Evolutionary conservation across 2,329 filamentous ascomycete genomes (phyloP), one percentile per base, ranked within the genome.

Genomic region (Hypoxylon sp.): DNA sequence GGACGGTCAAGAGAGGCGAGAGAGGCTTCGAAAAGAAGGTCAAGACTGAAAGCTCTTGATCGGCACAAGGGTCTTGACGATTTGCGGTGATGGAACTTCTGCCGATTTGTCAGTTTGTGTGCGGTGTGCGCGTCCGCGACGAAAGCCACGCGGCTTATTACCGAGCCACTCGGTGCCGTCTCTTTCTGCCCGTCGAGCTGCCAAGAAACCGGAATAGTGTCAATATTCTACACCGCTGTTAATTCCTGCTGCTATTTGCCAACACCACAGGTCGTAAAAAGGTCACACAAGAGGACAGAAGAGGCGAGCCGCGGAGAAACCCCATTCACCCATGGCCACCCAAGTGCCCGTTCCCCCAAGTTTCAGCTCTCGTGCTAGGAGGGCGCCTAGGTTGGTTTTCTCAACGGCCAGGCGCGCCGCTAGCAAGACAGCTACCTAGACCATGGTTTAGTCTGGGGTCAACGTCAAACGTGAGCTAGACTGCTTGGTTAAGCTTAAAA

Each of bases 41-140:
- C 38, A 63, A 60, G 60, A 52, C 48, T 60, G 57, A 27, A n/a
- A n/a, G n/a, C n/a, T 37, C 60, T 53, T 37, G 60, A 60, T 63
- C 27, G 20, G 26, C 53, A 20, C 48, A n/a, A 40, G 57, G 60
- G 33, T 47, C 18, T 27, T 20, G 33, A 43, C 55, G 57, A 60
- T 60, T 55, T 46, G 47, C 52, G 49, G 29, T 45, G 43, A 55
- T 46, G 35, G 20, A 53, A 46, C 38, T 49, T 45, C 38, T 47
- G 40, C 45, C 15, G 4, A 7, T 37, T 41, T 35, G 46, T 31
- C 11, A n/a, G n/a, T n/a, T n/a, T n/a, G n/a, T n/a, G n/a, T n/a
- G n/a, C n/a, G n/a, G n/a, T n/a, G n/a, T 13, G 26, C 26, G 13
- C 26, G 15, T 18, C 26, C 27, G 23, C 26, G 29, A 38, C 42